Conservation (phyloP, 2,329 filamentous ascomycete species). For the Claviceps purpurea region DNA sequence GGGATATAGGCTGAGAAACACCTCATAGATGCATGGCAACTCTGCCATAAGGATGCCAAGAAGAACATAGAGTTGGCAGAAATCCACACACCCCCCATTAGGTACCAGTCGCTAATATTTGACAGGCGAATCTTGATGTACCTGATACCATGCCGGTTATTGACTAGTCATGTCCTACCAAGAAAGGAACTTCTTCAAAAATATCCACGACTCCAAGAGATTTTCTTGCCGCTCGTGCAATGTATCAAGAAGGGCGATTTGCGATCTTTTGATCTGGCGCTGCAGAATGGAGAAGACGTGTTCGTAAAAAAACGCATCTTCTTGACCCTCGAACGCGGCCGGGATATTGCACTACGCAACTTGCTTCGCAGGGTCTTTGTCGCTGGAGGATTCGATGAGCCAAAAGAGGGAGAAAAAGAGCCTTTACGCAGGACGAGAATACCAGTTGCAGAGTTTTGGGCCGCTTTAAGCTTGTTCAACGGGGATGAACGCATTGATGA, state of each 20-base stretch:
- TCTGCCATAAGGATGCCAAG: conserved; percentile 59
- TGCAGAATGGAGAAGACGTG: conserved; percentile 73
- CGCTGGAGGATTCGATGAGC: conserved; percentile 65
- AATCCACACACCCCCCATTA: not conserved
- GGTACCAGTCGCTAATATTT: conserved; percentile 10
- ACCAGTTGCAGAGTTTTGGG: conserved; percentile 69
- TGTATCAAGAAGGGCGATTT: conserved; percentile 79
- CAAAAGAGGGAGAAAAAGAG: conserved; percentile 52
- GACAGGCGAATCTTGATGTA: conserved; percentile 79
- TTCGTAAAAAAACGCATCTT: conserved; percentile 92
- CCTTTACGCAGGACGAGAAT: conserved; percentile 62
- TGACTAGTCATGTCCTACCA: conserved; percentile 78
- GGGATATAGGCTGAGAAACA: conserved; percentile 56
- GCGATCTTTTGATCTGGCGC: conserved; percentile 67
- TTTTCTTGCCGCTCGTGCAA: conserved; percentile 65
- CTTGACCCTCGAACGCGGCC: conserved; percentile 79
- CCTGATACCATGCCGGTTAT: conserved; percentile 80
- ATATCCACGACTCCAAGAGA: conserved; percentile 60
- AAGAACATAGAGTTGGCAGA: conserved; percentile 67
- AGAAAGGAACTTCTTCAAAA: conserved; percentile 55
- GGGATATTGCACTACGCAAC: conserved; percentile 86
- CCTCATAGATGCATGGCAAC: conserved; percentile 66
- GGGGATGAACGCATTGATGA: conserved; percentile 55
- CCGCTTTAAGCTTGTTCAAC: conserved; percentile 65
- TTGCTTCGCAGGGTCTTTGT: conserved; percentile 85